Conservation (phyloP, 306 rosid species). For the Geum urbanum region DNA sequence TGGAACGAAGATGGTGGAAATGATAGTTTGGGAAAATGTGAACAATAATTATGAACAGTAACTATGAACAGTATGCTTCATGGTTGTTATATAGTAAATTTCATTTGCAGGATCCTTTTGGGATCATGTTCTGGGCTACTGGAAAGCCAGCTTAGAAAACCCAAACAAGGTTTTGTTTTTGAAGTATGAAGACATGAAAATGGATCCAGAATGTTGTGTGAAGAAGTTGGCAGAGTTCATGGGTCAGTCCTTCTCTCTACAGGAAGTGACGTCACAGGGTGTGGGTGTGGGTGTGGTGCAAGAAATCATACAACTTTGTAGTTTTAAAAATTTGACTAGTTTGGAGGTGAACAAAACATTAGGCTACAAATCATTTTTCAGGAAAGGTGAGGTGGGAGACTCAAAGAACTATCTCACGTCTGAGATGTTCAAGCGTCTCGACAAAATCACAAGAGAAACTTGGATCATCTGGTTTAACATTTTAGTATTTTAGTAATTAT, state of each 20-base stretch:
- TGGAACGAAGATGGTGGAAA: no score
- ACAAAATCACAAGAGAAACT: constrained; percentile 16
- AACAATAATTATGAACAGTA: no score
- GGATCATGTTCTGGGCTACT: constrained; percentile 46
- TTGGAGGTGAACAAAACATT: constrained; percentile 38
- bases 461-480: neutral
- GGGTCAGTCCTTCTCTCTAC: constrained; percentile 35
- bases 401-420: constrained; percentile 13
- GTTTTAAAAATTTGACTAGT: constrained; percentile 40
- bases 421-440: constrained; percentile 13
- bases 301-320: constrained; percentile 34
- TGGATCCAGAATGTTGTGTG: constrained; percentile 11
- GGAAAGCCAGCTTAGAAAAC: constrained; percentile 34
- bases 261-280: constrained; percentile 40
- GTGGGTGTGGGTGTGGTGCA: no score
- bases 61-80: no score
- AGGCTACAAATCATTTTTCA: no score
- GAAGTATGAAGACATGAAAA: constrained; percentile 44
- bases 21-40: no score
- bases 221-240: constrained; percentile 40
- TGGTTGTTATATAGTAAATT: no score
- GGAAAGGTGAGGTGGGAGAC: constrained; percentile 14
- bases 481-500: neutral
- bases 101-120: constrained; percentile 39
- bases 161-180: constrained; percentile 28